Evolutionary conservation across 1,139 yeast genomes (phyloP).

Genomic region (Pichia sp.): DNA sequence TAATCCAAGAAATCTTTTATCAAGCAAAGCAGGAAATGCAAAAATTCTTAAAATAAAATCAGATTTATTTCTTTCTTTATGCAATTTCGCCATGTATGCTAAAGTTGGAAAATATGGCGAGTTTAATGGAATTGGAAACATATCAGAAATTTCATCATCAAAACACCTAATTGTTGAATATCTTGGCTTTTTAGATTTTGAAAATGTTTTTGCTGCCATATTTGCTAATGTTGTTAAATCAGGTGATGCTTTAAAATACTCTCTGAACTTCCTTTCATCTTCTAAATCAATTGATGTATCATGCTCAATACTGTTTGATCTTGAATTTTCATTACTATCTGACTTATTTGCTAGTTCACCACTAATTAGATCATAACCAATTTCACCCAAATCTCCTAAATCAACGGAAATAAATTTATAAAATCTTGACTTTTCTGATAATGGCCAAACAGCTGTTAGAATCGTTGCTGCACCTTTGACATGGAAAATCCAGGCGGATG

Average conservation of each 20-base stretch:
- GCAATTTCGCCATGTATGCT: conserved; percentile 78
- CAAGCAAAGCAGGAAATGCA: conserved; percentile 89
- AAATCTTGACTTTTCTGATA: conserved; percentile 70
- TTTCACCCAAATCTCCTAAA: conserved; percentile 76
- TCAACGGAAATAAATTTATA: conserved; percentile 75
- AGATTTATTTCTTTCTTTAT: conserved; percentile 73
- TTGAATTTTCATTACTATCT: conserved; percentile 15
- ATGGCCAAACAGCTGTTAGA: conserved; percentile 89
- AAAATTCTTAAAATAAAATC: conserved; percentile 84
- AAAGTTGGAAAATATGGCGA: conserved; percentile 84
- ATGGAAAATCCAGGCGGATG: conserved; percentile 95
- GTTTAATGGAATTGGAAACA: conserved; percentile 76
- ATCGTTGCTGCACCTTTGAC: conserved; percentile 97
- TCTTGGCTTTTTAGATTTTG: conserved; percentile 27
- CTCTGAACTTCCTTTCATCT: background rate
- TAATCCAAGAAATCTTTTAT: conserved; percentile 65
- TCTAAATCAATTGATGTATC: background rate
- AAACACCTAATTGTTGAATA: conserved; percentile 71
- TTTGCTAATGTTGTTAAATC: conserved; percentile 12
- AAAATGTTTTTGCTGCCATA: conserved; percentile 11
- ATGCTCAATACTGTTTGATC: conserved; percentile 4
- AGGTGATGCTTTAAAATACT: conserved; percentile 3
- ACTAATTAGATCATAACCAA: conserved; percentile 47
- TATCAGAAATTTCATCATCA: conserved; percentile 75
- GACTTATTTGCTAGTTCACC: conserved; percentile 27